Evolutionary conservation across 106 monocot genomes (phyloP), one percentile per base, ranked within the genome.

Genomic region (Dioscorea zingiberensis): DNA sequence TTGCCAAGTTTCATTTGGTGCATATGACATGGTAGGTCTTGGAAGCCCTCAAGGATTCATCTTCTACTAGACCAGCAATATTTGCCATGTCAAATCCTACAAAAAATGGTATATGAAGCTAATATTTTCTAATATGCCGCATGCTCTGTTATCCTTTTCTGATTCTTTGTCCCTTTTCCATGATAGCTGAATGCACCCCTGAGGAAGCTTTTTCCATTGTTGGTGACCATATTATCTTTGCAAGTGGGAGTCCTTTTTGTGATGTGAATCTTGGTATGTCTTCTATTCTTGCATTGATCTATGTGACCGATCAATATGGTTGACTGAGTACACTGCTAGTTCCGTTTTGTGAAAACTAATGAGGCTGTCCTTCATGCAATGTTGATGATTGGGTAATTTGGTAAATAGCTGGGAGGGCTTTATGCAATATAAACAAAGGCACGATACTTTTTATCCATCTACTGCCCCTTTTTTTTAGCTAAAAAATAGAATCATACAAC

Each of bases 71-170:
- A 58, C 97, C 97, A 55, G 97, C 97, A 65, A 86, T 97, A 65
- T 97, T 97, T 75, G 92, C 97, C 7, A 92, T 97, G 97, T 97
- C 97, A 64, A 97, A 97, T 80, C 97, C 97, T 46, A 97, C 97
- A 62, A 92, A 86, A 70, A 91, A 97, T 83, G 97, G 97, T 89
- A 69, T 21, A 61, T 77, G 16, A 59, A 69, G 51, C 23, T 38
- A 32, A 48, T 47, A 12, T 69, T 58, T n/a, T 47, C 28, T 60
- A 4, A 25, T 27, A 27, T 60, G 24, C 38, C 10, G 38, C 51
- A 51, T 3, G 28, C 45, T 63, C 11, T 44, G 15, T 30, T 38
- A 22, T 24, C 10, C 13, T 22, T 60, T 51, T 55, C 65, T 69
- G 44, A 30, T 48, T 28, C 32, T 63, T 71, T 23, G 58, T 11